Conservation (phyloP, 2,329 filamentous ascomycete genomes). For the Phaeosphaeriaceae sp. region DNA sequence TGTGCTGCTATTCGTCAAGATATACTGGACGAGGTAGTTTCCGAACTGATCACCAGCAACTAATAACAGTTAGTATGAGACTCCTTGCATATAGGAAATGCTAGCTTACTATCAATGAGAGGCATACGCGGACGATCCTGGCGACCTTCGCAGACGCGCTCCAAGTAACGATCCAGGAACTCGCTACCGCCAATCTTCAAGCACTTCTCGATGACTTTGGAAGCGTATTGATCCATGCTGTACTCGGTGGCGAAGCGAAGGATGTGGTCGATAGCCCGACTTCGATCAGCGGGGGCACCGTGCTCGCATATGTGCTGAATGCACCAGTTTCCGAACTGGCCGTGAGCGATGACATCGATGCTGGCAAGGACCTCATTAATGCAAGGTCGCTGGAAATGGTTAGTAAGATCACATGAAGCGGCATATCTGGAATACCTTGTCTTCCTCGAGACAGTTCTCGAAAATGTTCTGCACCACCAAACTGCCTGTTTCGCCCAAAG, state of each 20-base stretch:
- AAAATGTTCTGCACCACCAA: conserved; percentile 99
- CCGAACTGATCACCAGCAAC: conserved; percentile 97
- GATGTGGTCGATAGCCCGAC: conserved; percentile 93
- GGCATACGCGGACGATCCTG: conserved; percentile 93
- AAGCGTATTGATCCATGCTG: conserved; percentile 98
- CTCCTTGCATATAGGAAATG: neutral
- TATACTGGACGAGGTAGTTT: conserved; percentile 98
- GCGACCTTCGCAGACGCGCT: conserved; percentile 91
- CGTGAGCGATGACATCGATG: conserved; percentile 95
- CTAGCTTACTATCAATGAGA: conserved; percentile 80
- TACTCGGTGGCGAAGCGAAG: conserved; percentile 93
- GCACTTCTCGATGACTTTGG: conserved; percentile 98
- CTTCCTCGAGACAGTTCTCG: conserved; percentile 97
- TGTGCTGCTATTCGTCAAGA: conserved; percentile 83
- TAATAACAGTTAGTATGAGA: conserved; percentile 37
- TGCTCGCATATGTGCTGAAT: conserved; percentile 99
- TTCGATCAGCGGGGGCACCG: conserved; percentile 87
- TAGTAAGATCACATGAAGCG: neutral
- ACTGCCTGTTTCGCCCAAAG: conserved; percentile 94
- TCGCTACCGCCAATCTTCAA: conserved; percentile 93
- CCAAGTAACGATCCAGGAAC: conserved; percentile 90
- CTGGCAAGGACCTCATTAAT: conserved; percentile 95
- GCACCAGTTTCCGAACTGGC: conserved; percentile 99
- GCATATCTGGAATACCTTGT: conserved; percentile 71
- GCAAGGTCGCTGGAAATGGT: conserved; percentile 75